phyloP scores from a whole-genome alignment of 2,329 filamentous ascomycete species.

The Cladosporium sp. region DNA sequence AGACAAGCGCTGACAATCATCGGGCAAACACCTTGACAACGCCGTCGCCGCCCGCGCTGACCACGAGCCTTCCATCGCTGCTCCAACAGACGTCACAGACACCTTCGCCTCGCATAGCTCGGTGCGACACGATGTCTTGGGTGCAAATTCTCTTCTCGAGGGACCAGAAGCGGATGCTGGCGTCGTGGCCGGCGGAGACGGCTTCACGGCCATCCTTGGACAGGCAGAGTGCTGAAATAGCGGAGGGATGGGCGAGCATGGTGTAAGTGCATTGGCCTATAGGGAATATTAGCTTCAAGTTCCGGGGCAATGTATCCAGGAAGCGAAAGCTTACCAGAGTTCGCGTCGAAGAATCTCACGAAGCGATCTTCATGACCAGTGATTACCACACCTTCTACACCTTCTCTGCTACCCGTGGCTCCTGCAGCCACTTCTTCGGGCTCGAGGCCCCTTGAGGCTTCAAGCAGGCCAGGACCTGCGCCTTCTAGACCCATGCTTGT shows the following conservation, averaged over 20 bases:
- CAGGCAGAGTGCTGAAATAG: slow-evolving; percentile 87
- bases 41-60: slow-evolving; percentile 91
- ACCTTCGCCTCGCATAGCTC: slow-evolving; percentile 93
- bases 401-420: slow-evolving; percentile 74
- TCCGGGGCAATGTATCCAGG: neutral
- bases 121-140: slow-evolving; percentile 90
- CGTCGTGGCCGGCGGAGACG: slow-evolving; percentile 93
- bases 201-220: slow-evolving; percentile 92
- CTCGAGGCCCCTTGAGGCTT: slow-evolving; percentile 63
- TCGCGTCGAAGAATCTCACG: slow-evolving; percentile 96
- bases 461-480: slow-evolving; percentile 50
- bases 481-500: slow-evolving; percentile 73
- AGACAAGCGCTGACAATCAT: slow-evolving; percentile 12
- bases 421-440: slow-evolving; percentile 75
- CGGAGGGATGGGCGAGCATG: slow-evolving; percentile 93
- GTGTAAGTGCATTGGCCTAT: slow-evolving; percentile 98
- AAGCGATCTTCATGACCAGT: slow-evolving; percentile 96
- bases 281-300: slow-evolving; percentile 12
- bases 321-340: slow-evolving; percentile 73
- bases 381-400: slow-evolving; percentile 88
- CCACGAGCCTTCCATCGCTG: slow-evolving; percentile 89
- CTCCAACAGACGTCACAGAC: slow-evolving; percentile 96
- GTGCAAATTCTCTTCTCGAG: slow-evolving; percentile 93
- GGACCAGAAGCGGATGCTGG: slow-evolving; percentile 93
- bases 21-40: slow-evolving; percentile 85